A percentile compares a stretch with the other conserved stretches of the same genome.
Evolutionary conservation across 2,329 filamentous ascomycete species (phyloP).

Genomic region (Septoria petroselini): DNA sequence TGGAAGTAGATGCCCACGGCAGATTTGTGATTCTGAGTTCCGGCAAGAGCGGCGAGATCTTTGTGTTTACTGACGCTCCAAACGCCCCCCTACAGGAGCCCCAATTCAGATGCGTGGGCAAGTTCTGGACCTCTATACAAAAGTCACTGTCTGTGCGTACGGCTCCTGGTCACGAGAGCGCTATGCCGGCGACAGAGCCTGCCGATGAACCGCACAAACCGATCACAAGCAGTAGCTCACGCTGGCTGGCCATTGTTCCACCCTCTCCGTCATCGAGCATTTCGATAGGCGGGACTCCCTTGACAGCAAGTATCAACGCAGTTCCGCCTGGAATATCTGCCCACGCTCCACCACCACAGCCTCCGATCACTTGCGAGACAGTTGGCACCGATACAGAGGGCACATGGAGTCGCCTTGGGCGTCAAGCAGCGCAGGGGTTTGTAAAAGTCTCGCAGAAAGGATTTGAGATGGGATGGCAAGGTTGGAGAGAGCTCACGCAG

Average conservation of each 20-base stretch:
- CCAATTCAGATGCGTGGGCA: conserved; percentile 69
- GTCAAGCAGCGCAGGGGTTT: conserved; percentile 74
- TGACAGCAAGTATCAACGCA: conserved; percentile 51
- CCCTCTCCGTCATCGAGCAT: conserved; percentile 64
- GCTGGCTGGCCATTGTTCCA: conserved; percentile 76
- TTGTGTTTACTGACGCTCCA: conserved; percentile 56
- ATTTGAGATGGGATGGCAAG: conserved; percentile 71
- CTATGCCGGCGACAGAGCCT: conserved; percentile 28
- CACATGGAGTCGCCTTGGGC: conserved; percentile 43
- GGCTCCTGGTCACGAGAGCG: conserved; percentile 30
- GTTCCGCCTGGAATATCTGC: conserved; percentile 56
- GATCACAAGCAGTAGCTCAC: conserved; percentile 65
- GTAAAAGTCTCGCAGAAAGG: conserved; percentile 59
- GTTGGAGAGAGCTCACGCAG: conserved; percentile 80
- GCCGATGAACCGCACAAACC: conserved; percentile 46
- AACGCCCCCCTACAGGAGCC: conserved; percentile 30
- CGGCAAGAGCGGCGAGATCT: conserved; percentile 81
- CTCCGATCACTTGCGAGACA: conserved; percentile 63
- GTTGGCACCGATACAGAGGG: conserved; percentile 67
- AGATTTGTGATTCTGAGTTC: conserved; percentile 73
- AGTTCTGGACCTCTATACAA: conserved; percentile 80
- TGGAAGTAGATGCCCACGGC: conserved; percentile 70
- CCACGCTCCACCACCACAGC: conserved; percentile 66
- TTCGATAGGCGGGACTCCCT: conserved; percentile 64
- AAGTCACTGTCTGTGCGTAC: conserved; percentile 19